Evolutionary conservation across 192 early-diverging fungal species (phyloP).

Genomic region (Entomortierella lignicola): DNA sequence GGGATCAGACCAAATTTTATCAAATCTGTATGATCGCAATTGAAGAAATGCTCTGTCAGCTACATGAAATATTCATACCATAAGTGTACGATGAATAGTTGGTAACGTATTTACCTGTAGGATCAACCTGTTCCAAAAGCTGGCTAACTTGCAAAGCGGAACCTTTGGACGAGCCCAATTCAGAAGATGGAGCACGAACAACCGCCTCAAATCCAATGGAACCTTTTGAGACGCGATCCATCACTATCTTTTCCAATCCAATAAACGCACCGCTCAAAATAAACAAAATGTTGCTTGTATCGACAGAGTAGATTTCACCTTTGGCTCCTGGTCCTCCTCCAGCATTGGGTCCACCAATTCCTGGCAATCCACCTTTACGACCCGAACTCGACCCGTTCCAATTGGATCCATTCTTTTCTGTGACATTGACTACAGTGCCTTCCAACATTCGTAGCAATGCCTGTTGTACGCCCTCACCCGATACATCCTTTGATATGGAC

Average conservation of each 20-base stretch:
- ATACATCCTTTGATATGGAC: slow-evolving; percentile 85
- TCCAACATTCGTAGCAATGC: slow-evolving; percentile 88
- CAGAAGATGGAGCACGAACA: slow-evolving; percentile 53
- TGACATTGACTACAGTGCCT: slow-evolving; percentile 89
- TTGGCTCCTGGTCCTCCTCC: slow-evolving; percentile 57
- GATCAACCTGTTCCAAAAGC: slow-evolving; percentile 40
- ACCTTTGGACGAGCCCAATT: slow-evolving; percentile 26
- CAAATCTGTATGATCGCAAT: slow-evolving; percentile 75
- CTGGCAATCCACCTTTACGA: slow-evolving; percentile 34
- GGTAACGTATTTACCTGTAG: slow-evolving; percentile 44
- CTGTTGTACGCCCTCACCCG: slow-evolving; percentile 95
- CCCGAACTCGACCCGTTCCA: slow-evolving; percentile 33
- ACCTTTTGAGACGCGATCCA: slow-evolving; percentile 81
- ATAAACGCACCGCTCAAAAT: slow-evolving; percentile 91
- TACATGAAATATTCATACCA: no score
- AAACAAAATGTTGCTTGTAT: slow-evolving; percentile 93
- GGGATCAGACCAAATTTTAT: slow-evolving; percentile 91
- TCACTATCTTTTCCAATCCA: slow-evolving; percentile 84
- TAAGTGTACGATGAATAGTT: no score
- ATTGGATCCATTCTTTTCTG: slow-evolving; percentile 77
- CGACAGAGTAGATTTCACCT: slow-evolving; percentile 87
- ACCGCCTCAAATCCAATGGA: slow-evolving; percentile 85
- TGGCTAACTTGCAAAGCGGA: slow-evolving; percentile 33
- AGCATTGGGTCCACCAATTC: slow-evolving; percentile 40
- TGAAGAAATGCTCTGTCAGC: no score